phyloP scores from a whole-genome alignment of 2,329 filamentous ascomycete genomes.

The Zymoseptoria brevis region DNA sequence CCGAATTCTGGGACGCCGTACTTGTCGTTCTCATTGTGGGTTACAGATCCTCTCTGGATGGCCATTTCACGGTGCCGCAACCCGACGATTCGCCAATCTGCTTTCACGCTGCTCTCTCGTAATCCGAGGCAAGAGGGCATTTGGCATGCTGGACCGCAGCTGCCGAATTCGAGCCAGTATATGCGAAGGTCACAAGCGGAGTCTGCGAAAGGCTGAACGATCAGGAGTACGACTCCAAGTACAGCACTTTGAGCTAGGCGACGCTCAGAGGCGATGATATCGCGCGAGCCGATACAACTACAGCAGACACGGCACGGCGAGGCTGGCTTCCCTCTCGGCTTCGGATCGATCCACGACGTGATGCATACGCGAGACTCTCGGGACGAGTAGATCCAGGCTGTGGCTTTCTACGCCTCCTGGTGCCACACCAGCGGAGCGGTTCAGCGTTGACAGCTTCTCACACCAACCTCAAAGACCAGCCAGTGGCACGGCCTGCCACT shows the following conservation, averaged over 20 bases:
- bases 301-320: too few species aligned
- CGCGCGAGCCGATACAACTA: too few species aligned
- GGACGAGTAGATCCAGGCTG: too few species aligned
- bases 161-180: slow-evolving; percentile 21
- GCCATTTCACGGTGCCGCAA: slow-evolving; percentile 27
- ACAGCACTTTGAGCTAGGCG: not conserved
- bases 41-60: slow-evolving; percentile 30
- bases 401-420: too few species aligned
- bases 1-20: slow-evolving; percentile 25
- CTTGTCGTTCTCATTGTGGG: slow-evolving; percentile 27
- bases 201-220: not conserved
- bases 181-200: slow-evolving; percentile 14
- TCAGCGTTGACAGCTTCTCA: too few species aligned
- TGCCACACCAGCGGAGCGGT: too few species aligned
- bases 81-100: slow-evolving; percentile 25
- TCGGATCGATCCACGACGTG: too few species aligned
- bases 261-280: too few species aligned
- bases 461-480: too few species aligned
- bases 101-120: slow-evolving; percentile 26
- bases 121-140: slow-evolving; percentile 29
- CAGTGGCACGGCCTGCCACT: too few species aligned
- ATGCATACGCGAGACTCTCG: too few species aligned
- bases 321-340: too few species aligned
- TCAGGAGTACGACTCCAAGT: not conserved
- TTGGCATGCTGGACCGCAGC: slow-evolving; percentile 27